Percentiles rank a stretch among this genome's conserved stretches.
These are phyloP conservation scores for Xylaria curta DNA, from an alignment of 495 filamentous ascomycete species.

Conservation along the genomic window DNA sequence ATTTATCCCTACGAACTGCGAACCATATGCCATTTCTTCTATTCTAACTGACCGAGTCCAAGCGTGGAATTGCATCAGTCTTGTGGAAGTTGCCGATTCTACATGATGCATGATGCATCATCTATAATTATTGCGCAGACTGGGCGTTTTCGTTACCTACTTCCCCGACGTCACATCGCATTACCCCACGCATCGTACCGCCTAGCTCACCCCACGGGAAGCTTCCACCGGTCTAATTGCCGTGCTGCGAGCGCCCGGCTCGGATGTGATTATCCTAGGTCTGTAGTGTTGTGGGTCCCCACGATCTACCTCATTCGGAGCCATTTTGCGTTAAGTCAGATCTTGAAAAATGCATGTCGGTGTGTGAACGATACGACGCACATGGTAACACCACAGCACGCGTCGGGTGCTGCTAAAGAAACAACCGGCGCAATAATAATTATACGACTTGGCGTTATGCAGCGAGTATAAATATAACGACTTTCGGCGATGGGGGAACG, in stretches of 20 bases:
- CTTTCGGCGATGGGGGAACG: background rate
- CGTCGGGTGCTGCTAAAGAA: background rate
- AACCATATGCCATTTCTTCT: too few relatives aligned
- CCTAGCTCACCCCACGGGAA: background rate
- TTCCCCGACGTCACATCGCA: background rate
- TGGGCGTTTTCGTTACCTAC: too few relatives aligned
- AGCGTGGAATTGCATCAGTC: background rate
- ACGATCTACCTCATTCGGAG: background rate
- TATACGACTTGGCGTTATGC: background rate
- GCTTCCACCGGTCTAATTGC: constrained; percentile 1
- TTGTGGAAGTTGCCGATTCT: too few relatives aligned
- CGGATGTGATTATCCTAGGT: constrained; percentile 11
- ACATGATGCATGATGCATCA: too few relatives aligned
- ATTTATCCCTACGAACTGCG: too few relatives aligned
- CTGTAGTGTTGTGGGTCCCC: background rate
- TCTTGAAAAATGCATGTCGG: background rate
- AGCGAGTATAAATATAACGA: constrained; percentile 1
- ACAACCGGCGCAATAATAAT: too few relatives aligned
- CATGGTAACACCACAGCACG: background rate
- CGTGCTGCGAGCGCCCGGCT: background rate
- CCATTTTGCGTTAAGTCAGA: background rate
- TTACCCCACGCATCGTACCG: background rate
- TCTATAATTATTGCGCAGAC: too few relatives aligned
- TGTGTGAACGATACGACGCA: constrained; percentile 1
- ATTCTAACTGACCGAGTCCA: background rate